Conservation (phyloP, 148 eudicot genomes). For the Persicaria tinctoria region DNA sequence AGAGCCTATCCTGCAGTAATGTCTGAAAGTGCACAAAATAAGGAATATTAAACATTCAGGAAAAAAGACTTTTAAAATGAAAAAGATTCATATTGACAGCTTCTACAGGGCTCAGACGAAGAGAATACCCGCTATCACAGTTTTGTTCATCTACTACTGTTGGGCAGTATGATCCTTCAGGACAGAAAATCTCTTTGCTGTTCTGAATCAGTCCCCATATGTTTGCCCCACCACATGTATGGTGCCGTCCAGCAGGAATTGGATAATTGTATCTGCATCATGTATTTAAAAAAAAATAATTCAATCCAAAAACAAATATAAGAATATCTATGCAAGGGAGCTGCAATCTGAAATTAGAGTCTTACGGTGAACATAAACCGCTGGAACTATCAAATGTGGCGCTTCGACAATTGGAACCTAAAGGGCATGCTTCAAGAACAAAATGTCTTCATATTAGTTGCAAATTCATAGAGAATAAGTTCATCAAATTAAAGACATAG, state of each 20-base stretch:
- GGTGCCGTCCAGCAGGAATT: slow-evolving; percentile 55
- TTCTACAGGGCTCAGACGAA: slow-evolving; percentile 3
- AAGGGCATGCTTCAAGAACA: slow-evolving; percentile 69
- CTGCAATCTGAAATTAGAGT: slow-evolving; percentile 4
- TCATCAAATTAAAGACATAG: background rate
- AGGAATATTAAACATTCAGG: background rate
- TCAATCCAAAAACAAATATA: background rate
- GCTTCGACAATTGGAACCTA: slow-evolving; percentile 78
- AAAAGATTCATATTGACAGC: background rate
- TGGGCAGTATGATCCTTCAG: slow-evolving; percentile 88
- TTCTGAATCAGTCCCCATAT: slow-evolving; percentile 64
- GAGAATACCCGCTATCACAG: slow-evolving; percentile 68
- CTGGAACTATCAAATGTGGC: slow-evolving; percentile 44
- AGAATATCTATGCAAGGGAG: background rate
- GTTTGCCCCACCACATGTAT: slow-evolving; percentile 91
- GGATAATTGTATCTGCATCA: slow-evolving; percentile 63
- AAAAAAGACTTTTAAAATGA: background rate
- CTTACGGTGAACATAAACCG: slow-evolving; percentile 89
- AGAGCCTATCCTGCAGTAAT: slow-evolving; percentile 86
- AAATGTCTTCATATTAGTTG: background rate
- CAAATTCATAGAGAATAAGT: slow-evolving; percentile 1
- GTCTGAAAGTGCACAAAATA: slow-evolving; percentile 37
- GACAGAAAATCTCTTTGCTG: slow-evolving; percentile 59
- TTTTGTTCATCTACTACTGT: slow-evolving; percentile 33
- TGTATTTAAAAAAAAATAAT: background rate